A percentile compares a stretch with the other conserved stretches of the same genome.
These are phyloP conservation scores for Sarocladium strictum DNA, from an alignment of 2,329 filamentous ascomycete genomes.

Conservation along the genomic window DNA sequence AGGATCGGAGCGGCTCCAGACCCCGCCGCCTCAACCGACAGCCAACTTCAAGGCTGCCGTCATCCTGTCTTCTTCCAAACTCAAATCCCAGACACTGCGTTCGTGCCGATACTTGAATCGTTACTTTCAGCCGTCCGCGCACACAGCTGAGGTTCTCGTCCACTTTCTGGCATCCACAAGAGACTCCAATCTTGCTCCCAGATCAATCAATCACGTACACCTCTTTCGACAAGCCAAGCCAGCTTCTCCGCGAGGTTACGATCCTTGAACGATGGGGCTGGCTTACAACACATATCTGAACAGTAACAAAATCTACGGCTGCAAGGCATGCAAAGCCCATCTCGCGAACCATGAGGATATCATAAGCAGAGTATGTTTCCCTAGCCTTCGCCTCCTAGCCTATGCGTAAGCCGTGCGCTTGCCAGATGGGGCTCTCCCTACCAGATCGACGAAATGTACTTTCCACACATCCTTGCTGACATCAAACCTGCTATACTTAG, in stretches of 20 bases:
- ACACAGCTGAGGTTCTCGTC: background rate
- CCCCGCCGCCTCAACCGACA: conserved; percentile 3
- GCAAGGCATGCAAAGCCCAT: conserved; percentile 92
- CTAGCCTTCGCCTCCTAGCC: background rate
- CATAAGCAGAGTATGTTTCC: conserved; percentile 70
- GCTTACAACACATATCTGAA: conserved; percentile 88
- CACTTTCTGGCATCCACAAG: too few relatives aligned
- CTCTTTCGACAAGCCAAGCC: background rate
- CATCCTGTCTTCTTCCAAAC: background rate
- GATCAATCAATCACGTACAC: background rate
- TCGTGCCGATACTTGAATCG: background rate
- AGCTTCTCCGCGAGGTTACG: background rate
- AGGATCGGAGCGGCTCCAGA: background rate
- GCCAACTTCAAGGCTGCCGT: background rate
- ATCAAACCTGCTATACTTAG: conserved; percentile 43
- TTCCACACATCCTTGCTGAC: background rate
- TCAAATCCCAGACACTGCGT: too few relatives aligned
- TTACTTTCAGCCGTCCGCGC: background rate
- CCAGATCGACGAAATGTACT: too few relatives aligned
- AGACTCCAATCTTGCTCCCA: too few relatives aligned
- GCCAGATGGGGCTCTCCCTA: background rate
- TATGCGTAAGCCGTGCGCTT: too few relatives aligned
- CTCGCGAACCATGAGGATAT: conserved; percentile 94
- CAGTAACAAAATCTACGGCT: conserved; percentile 83
- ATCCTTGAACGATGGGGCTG: conserved; percentile 61